These are phyloP conservation scores for Naganishia vishniacii DNA, from an alignment of 768 basidiomycete genomes.

Conservation along the genomic window DNA sequence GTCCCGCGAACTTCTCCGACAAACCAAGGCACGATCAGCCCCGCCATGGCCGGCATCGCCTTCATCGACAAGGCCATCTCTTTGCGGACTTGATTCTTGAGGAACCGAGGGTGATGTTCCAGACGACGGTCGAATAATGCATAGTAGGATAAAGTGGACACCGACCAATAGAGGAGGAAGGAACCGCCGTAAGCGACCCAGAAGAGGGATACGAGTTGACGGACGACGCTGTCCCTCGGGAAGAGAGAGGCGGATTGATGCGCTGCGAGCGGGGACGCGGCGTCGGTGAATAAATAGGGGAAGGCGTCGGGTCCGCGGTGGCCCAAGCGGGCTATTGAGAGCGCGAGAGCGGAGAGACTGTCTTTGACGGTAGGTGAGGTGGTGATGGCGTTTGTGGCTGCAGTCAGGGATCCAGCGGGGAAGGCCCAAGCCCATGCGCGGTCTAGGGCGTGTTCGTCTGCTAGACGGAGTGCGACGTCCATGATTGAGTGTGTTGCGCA, in stretches of 20 bases:
- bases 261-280: neutral
- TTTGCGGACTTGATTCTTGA: constrained; percentile 67
- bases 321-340: constrained; percentile 13
- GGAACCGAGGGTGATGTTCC: constrained; percentile 92
- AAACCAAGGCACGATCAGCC: constrained; percentile 91
- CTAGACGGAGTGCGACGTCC: constrained; percentile 17
- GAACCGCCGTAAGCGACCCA: constrained; percentile 74
- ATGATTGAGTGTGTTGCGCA: neutral
- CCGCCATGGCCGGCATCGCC: constrained; percentile 74
- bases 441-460: constrained; percentile 16
- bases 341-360: constrained; percentile 45
- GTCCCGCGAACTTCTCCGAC: constrained; percentile 82
- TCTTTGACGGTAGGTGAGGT: constrained; percentile 26
- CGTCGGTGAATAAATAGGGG: constrained; percentile 6
- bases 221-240: constrained; percentile 68
- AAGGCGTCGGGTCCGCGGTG: constrained; percentile 56
- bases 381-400: constrained; percentile 34
- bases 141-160: constrained; percentile 75
- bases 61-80: constrained; percentile 72
- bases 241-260: constrained; percentile 29
- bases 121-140: constrained; percentile 87
- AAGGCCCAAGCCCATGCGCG: constrained; percentile 16
- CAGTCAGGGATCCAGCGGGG: constrained; percentile 17
- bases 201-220: constrained; percentile 69
- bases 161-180: constrained; percentile 75